Evolutionary conservation across 345 rosid genomes (phyloP), one percentile per base, ranked within the genome.

Genomic region (Eutrema japonicum): DNA sequence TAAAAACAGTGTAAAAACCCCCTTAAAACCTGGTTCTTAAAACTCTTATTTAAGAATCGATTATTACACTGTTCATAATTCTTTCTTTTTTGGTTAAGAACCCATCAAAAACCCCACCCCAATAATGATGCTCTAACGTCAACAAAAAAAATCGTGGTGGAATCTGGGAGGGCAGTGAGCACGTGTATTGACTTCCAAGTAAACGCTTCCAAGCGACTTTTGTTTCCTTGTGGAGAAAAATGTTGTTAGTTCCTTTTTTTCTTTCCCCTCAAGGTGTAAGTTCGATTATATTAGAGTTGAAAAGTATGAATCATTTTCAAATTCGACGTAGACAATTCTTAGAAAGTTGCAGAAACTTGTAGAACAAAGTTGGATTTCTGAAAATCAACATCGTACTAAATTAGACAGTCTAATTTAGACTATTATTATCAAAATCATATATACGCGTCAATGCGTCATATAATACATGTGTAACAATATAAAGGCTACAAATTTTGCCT

Each of bases 171-270:
- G 61, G 5, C 11, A 59, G 68, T 22, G 47, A 68, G 45, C 74
- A 68, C 74, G 69, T 68, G 74, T 36, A 64, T 61, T 75, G 79
- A 75, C 79, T 75, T 75, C 43, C 2, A 75, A 62, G 74, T 76
- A 69, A 76, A 76, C 65, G 74, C 46, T 49, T 53, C 38, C 41
- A 42, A 59, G 33, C 18, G 78, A 75, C 79, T 61, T 75, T 53
- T 43, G 48, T 30, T 60, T 60, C 47, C 12, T 36, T 52, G 73
- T 42, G 41, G 62, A 67, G 42, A 40, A 53, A 56, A 67, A 22
- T 9, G 27, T 45, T 7, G 3, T 3, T 35, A 12, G 2, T 22
- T 35, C 3, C 18, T 63, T 36, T 3, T 14, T 56, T 36, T 14
- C 3, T 11, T 29, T 33, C 12, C 12, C 46, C 14, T 22, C 14